A percentile compares a stretch with the other conserved stretches of the same genome.
Conservation (phyloP, 306 rosid genomes). For the Bauhinia variegata region DNA sequence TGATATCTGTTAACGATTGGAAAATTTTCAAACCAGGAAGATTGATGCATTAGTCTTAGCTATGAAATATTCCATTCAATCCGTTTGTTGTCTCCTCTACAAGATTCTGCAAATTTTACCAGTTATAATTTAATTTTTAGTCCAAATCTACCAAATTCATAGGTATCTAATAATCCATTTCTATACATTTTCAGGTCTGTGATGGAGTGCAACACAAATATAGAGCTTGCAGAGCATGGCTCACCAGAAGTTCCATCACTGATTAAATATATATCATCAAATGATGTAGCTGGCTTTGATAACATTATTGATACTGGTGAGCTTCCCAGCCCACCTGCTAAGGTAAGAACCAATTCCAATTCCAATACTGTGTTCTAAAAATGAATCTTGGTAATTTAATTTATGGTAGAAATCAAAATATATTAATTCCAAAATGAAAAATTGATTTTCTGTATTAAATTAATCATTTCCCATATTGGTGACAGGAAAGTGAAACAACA, state of each 20-base stretch:
- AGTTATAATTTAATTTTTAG: too few relatives aligned
- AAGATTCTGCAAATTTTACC: too few relatives aligned
- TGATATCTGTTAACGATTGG: not conserved
- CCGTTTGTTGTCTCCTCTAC: too few relatives aligned
- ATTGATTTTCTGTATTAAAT: too few relatives aligned
- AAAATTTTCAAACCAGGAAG: not conserved
- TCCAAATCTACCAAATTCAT: too few relatives aligned
- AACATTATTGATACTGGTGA: slow-evolving; percentile 30
- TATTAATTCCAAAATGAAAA: too few relatives aligned
- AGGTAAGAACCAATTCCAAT: slow-evolving; percentile 47
- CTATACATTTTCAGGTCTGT: slow-evolving; percentile 37
- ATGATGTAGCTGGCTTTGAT: slow-evolving; percentile 61
- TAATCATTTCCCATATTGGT: slow-evolving; percentile 1
- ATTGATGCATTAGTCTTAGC: too few relatives aligned
- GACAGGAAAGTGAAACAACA: slow-evolving; percentile 48
- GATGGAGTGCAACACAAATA: slow-evolving; percentile 43
- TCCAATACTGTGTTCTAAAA: not conserved
- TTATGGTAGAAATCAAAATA: too few relatives aligned
- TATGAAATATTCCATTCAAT: too few relatives aligned
- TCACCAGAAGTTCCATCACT: slow-evolving; percentile 59
- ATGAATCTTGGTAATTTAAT: not conserved
- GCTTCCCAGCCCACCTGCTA: slow-evolving; percentile 29
- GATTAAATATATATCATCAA: slow-evolving; percentile 54
- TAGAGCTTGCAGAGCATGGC: slow-evolving; percentile 32
- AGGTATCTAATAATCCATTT: not conserved